Percentiles rank a stretch among this genome's conserved stretches.
Evolutionary conservation across 345 rosid species (phyloP).

Genomic region (Eucalyptus marginata): DNA sequence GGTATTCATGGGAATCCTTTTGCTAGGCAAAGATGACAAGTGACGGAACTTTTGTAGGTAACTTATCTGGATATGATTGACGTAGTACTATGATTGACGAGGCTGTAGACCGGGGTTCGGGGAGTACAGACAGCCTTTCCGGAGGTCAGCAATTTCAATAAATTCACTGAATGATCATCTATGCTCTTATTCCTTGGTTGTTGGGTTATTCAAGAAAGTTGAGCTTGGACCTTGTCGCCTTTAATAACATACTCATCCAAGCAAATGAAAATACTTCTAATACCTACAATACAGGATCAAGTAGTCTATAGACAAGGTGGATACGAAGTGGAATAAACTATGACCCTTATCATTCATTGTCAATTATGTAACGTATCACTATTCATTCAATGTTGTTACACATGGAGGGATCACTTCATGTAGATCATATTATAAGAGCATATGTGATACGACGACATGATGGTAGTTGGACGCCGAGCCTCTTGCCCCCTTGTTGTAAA

Average conservation of each 20-base stretch:
- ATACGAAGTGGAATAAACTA: neutral
- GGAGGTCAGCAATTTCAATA: slow-evolving; percentile 6
- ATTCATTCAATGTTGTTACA: neutral
- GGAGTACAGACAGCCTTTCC: slow-evolving; percentile 18
- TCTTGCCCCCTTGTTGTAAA: neutral
- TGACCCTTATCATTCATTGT: neutral
- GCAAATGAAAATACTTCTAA: neutral
- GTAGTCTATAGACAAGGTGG: neutral
- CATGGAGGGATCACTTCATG: neutral
- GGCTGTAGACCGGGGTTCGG: slow-evolving; percentile 55
- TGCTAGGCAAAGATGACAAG: slow-evolving; percentile 36
- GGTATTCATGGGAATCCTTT: neutral
- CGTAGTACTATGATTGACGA: slow-evolving; percentile 63
- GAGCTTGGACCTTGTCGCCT: neutral
- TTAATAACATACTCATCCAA: neutral
- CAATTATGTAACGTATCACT: neutral
- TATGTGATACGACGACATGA: neutral
- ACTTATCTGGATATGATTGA: slow-evolving; percentile 30
- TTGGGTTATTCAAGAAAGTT: neutral
- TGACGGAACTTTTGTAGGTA: slow-evolving; percentile 9
- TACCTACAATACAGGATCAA: neutral
- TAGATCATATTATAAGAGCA: neutral
- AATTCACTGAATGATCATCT: slow-evolving; percentile 17
- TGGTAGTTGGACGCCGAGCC: neutral
- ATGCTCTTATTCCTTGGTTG: neutral